Conservation (phyloP, 306 rosid species). For the Vachellia collinsii region DNA sequence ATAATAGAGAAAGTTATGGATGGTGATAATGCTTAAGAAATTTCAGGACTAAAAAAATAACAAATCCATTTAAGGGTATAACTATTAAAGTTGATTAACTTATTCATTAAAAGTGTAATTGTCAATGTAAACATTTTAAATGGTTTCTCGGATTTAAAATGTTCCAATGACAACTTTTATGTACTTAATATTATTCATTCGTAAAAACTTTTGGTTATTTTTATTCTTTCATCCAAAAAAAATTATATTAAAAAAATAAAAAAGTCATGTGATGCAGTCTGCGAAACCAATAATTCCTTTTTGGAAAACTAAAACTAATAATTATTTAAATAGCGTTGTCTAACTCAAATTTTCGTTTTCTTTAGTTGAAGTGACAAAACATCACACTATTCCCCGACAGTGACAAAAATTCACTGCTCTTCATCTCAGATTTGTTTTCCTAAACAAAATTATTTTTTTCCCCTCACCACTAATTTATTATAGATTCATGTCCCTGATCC, state of each 20-base stretch:
- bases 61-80: too few species aligned
- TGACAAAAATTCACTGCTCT: background rate
- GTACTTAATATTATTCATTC: too few species aligned
- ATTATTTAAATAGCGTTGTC: conserved; percentile 24
- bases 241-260: background rate
- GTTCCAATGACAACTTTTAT: too few species aligned
- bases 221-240: background rate
- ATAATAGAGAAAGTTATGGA: too few species aligned
- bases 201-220: too few species aligned
- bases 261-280: background rate
- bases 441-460: background rate
- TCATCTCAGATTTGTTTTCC: background rate
- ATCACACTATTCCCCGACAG: background rate
- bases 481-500: background rate
- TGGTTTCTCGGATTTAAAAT: too few species aligned
- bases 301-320: background rate
- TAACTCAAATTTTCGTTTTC: conserved; percentile 25
- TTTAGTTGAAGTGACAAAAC: conserved; percentile 10
- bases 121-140: too few species aligned
- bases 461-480: background rate
- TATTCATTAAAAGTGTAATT: too few species aligned
- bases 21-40: too few species aligned
- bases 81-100: too few species aligned
- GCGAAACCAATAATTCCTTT: background rate
- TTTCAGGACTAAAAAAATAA: too few species aligned